phyloP scores from a whole-genome alignment of 192 early-diverging fungal species.

The Obelidium mucronatum region DNA sequence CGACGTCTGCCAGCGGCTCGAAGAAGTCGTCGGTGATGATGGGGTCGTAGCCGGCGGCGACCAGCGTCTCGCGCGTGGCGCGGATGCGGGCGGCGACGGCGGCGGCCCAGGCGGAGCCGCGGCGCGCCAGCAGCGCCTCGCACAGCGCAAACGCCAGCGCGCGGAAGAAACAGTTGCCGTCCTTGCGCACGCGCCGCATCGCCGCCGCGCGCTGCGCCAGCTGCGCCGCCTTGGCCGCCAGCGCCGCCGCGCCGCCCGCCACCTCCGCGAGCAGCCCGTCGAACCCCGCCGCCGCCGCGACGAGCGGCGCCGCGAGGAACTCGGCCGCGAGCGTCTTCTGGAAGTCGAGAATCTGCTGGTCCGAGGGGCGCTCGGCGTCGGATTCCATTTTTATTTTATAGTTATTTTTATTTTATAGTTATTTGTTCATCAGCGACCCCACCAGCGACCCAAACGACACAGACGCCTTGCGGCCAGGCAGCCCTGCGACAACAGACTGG shows the following conservation, averaged over 20 bases:
- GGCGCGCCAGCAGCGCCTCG: slow-evolving; percentile 40
- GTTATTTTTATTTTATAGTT: slow-evolving; percentile 8
- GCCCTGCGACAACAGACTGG: too few relatives aligned
- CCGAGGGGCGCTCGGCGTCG: slow-evolving; percentile 41
- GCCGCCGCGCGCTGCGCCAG: background rate
- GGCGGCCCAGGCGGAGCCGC: slow-evolving; percentile 36
- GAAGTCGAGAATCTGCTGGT: slow-evolving; percentile 58
- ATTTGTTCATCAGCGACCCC: too few relatives aligned
- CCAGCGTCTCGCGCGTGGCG: slow-evolving; percentile 34
- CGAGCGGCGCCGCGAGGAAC: slow-evolving; percentile 46
- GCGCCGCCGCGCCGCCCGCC: background rate
- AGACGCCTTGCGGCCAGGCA: background rate
- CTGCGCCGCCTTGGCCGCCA: slow-evolving; percentile 1
- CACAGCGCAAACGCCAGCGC: slow-evolving; percentile 54
- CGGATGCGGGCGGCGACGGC: slow-evolving; percentile 15
- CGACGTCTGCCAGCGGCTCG: slow-evolving; percentile 48
- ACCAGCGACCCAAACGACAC: background rate
- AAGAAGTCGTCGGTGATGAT: slow-evolving; percentile 58
- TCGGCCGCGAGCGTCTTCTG: slow-evolving; percentile 46
- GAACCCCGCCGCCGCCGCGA: slow-evolving; percentile 41
- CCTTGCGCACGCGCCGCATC: slow-evolving; percentile 31
- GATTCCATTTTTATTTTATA: background rate
- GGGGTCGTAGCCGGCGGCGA: slow-evolving; percentile 51
- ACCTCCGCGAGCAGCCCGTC: slow-evolving; percentile 37
- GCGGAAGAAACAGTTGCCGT: slow-evolving; percentile 70